These are phyloP conservation scores for Meyerozyma sp. DNA, from an alignment of 1,139 yeast species.

Conservation along the genomic window DNA sequence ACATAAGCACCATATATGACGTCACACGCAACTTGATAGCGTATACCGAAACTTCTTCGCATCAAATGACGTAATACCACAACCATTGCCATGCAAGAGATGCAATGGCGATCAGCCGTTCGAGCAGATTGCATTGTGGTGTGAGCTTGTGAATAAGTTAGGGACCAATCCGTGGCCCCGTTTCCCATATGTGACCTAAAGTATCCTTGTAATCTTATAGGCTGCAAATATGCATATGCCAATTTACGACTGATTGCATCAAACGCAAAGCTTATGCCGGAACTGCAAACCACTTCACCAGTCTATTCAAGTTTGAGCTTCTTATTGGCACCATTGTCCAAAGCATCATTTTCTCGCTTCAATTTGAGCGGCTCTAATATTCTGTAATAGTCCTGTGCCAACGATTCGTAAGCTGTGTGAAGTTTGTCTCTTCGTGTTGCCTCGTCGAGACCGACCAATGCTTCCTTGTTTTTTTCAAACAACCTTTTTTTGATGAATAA, in stretches of 20 bases:
- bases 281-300: not conserved
- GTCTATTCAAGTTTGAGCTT: constrained; percentile 4
- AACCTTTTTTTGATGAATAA: constrained; percentile 66
- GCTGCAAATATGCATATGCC: not conserved
- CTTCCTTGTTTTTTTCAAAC: constrained; percentile 74
- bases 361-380: constrained; percentile 38
- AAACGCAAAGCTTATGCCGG: too few relatives aligned
- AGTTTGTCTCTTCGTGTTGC: constrained; percentile 61
- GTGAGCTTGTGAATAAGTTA: too few relatives aligned
- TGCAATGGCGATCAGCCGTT: too few relatives aligned
- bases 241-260: not conserved
- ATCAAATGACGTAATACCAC: not conserved
- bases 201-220: not conserved
- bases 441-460: constrained; percentile 59
- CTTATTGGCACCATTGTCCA: constrained; percentile 3
- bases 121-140: too few relatives aligned
- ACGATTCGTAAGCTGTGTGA: constrained; percentile 66
- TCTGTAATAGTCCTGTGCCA: constrained; percentile 66
- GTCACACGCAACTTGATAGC: not conserved
- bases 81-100: not conserved
- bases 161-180: too few relatives aligned
- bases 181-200: too few relatives aligned
- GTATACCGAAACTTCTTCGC: not conserved
- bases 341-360: constrained; percentile 10
- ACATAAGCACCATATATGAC: not conserved